Conservation (phyloP, 2,329 filamentous ascomycete genomes). For the Cladophialophora bantiana region DNA sequence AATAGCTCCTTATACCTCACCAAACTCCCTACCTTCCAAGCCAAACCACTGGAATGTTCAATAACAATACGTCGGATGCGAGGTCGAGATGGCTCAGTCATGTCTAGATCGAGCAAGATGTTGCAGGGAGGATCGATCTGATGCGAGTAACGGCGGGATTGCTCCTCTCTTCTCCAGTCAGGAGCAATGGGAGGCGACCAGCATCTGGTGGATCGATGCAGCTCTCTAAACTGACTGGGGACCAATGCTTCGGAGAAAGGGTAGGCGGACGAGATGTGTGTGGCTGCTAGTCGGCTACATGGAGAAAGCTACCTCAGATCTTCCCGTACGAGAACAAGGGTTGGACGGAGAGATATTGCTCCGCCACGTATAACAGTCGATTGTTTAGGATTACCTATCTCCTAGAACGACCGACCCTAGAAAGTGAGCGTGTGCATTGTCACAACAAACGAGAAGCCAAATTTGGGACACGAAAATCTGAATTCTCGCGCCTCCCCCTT, state of each 20-base stretch:
- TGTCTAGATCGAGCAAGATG: neutral
- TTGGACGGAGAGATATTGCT: constrained; percentile 9
- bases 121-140: neutral
- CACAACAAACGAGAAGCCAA: neutral
- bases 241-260: constrained; percentile 10
- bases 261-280: neutral
- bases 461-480: neutral
- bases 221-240: neutral
- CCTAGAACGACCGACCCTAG: neutral
- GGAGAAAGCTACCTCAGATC: neutral
- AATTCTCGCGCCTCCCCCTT: neutral
- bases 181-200: neutral
- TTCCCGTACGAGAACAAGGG: neutral
- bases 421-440: neutral
- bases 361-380: neutral
- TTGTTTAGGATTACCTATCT: constrained; percentile 4
- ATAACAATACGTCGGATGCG: neutral
- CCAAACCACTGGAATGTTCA: neutral
- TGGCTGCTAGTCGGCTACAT: constrained; percentile 8
- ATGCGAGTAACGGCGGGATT: neutral
- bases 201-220: neutral
- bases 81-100: neutral
- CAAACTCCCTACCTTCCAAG: neutral
- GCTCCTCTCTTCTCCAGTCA: neutral
- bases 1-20: neutral